Evolutionary conservation across 2,329 filamentous ascomycete genomes (phyloP).

Genomic region (Truncatella angustata): DNA sequence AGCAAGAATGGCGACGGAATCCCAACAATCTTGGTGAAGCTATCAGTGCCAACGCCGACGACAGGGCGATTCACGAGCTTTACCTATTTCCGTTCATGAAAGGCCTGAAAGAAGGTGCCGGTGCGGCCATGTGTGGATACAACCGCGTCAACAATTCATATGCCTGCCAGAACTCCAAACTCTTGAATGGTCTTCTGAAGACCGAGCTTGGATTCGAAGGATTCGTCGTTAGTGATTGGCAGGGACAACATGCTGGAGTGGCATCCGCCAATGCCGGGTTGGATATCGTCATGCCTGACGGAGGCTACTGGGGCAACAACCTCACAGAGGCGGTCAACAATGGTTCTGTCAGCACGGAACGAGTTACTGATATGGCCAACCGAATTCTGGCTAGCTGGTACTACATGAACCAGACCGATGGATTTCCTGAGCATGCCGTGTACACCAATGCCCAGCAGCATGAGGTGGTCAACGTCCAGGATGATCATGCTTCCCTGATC

Average conservation of each 20-base stretch:
- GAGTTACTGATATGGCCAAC: conserved; percentile 83
- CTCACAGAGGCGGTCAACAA: conserved; percentile 76
- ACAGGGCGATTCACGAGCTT: conserved; percentile 59
- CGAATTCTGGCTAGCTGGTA: conserved; percentile 86
- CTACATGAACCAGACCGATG: conserved; percentile 73
- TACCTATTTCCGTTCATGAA: conserved; percentile 88
- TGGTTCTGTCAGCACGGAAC: conserved; percentile 71
- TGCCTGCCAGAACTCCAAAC: conserved; percentile 73
- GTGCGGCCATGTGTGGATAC: conserved; percentile 84
- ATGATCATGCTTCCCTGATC: conserved; percentile 69
- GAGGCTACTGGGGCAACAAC: conserved; percentile 36
- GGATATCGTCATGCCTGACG: neutral
- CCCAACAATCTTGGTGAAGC: conserved; percentile 8
- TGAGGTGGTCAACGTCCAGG: conserved; percentile 73
- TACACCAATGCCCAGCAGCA: conserved; percentile 47
- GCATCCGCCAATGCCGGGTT: conserved; percentile 29
- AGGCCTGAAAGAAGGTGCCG: conserved; percentile 73
- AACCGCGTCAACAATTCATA: conserved; percentile 71
- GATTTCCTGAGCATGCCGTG: conserved; percentile 67
- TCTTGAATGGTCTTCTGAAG: conserved; percentile 80
- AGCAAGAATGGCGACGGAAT: conserved; percentile 10
- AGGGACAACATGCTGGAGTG: conserved; percentile 25
- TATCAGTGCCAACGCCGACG: conserved; percentile 15
- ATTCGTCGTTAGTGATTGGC: conserved; percentile 55
- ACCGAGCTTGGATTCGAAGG: conserved; percentile 87